Evolutionary conservation across 305 asterid genomes (phyloP).

Genomic region (Fraxinus floribunda): DNA sequence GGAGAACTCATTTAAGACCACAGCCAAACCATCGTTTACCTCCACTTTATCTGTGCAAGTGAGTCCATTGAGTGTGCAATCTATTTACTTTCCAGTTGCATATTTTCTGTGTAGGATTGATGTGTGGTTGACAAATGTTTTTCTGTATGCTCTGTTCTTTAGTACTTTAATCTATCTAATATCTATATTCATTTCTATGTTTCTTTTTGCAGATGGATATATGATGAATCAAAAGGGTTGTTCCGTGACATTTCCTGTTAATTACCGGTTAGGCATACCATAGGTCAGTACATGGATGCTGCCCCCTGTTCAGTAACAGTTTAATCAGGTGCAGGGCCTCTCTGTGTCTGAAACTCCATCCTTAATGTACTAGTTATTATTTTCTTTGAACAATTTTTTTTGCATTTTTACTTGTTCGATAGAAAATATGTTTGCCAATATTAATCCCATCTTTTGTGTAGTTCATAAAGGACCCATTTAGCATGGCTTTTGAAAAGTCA

Average conservation of each 20-base stretch:
- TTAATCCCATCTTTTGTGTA: neutral
- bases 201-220: slow-evolving; percentile 79
- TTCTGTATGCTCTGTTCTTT: neutral
- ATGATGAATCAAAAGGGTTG: slow-evolving; percentile 82
- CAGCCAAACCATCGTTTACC: slow-evolving; percentile 43
- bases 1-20: slow-evolving; percentile 45
- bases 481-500: neutral
- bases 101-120: neutral
- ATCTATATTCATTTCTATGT: slow-evolving; percentile 9
- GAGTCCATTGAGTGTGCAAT: slow-evolving; percentile 33
- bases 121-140: neutral
- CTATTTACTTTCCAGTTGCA: slow-evolving; percentile 15
- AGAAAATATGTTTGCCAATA: neutral
- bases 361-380: neutral
- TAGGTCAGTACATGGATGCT: slow-evolving; percentile 25
- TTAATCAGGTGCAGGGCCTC: slow-evolving; percentile 24
- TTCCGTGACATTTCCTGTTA: slow-evolving; percentile 84
- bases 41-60: slow-evolving; percentile 91
- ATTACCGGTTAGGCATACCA: slow-evolving; percentile 24
- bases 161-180: neutral
- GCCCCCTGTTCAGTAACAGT: slow-evolving; percentile 16
- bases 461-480: neutral
- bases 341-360: neutral
- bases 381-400: neutral
- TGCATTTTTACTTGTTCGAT: neutral